phyloP scores from a whole-genome alignment of 2,329 filamentous ascomycete species.

The Dothistroma pini region DNA sequence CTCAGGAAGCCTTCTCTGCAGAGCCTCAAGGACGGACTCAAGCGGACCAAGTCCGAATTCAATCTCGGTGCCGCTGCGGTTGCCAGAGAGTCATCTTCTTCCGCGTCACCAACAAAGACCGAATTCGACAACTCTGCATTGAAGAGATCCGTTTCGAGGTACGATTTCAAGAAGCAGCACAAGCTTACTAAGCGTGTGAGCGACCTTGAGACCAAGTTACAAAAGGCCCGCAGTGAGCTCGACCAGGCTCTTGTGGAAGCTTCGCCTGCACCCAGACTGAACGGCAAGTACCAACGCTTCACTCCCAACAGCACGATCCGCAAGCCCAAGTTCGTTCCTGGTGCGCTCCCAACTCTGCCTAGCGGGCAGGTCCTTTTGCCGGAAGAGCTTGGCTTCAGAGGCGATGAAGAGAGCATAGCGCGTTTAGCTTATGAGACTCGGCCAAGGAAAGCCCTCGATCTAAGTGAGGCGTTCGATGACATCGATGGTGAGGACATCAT shows the following conservation, averaged over 20 bases:
- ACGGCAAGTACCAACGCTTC: constrained; percentile 36
- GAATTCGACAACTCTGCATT: constrained; percentile 32
- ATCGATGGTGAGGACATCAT: constrained; percentile 23
- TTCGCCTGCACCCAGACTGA: constrained; percentile 38
- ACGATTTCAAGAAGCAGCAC: constrained; percentile 53
- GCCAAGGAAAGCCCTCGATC: constrained; percentile 15
- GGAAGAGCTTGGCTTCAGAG: constrained; percentile 19
- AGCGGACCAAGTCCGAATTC: constrained; percentile 33
- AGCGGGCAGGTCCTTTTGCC: constrained; percentile 39
- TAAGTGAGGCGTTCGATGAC: constrained; percentile 22
- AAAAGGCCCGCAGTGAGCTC: constrained; percentile 54
- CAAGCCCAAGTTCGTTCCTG: constrained; percentile 34
- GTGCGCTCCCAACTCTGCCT: constrained; percentile 37
- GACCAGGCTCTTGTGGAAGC: constrained; percentile 46
- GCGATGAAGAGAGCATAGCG: constrained; percentile 9
- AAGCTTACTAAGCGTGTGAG: constrained; percentile 59
- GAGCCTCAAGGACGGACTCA: constrained; percentile 32
- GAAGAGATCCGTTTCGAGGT: constrained; percentile 51
- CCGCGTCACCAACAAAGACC: constrained; percentile 32
- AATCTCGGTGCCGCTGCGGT: constrained; percentile 27
- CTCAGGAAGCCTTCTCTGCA: constrained; percentile 34
- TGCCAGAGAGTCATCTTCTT: constrained; percentile 38
- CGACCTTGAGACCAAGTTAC: constrained; percentile 57
- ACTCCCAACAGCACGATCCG: constrained; percentile 31
- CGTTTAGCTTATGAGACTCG: constrained; percentile 6